Percentiles rank a stretch among this genome's conserved stretches.
phyloP scores from a whole-genome alignment of 1,139 yeast species.

The Pichia terricola region DNA sequence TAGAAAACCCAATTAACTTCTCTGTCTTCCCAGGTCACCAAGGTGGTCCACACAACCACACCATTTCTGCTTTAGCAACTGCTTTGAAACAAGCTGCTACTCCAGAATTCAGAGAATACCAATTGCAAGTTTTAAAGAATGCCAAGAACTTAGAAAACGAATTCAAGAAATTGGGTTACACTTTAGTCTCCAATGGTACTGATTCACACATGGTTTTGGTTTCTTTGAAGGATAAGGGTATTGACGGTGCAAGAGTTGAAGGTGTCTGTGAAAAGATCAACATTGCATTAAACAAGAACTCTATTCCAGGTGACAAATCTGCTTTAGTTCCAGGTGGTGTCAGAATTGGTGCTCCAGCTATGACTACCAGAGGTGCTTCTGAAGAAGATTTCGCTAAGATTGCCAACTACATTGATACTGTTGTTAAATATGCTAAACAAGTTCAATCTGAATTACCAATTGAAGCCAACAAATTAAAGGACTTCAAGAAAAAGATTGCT shows the following conservation, averaged over 20 bases:
- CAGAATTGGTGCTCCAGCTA: slow-evolving; percentile 97
- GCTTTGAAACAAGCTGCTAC: slow-evolving; percentile 92
- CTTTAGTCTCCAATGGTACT: slow-evolving; percentile 86
- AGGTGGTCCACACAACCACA: slow-evolving; percentile 99
- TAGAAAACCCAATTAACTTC: slow-evolving; percentile 92
- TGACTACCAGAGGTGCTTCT: slow-evolving; percentile 94
- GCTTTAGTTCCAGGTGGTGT: slow-evolving; percentile 98
- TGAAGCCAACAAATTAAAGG: slow-evolving; percentile 88
- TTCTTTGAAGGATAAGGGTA: slow-evolving; percentile 77
- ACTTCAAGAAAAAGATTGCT: slow-evolving; percentile 75
- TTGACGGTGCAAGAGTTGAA: slow-evolving; percentile 98
- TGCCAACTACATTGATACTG: slow-evolving; percentile 74
- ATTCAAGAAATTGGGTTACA: slow-evolving; percentile 63
- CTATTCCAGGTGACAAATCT: slow-evolving; percentile 96
- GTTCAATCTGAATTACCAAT: slow-evolving; percentile 69
- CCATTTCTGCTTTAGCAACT: slow-evolving; percentile 93
- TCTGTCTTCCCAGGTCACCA: slow-evolving; percentile 99
- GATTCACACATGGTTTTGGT: slow-evolving; percentile 95
- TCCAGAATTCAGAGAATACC: slow-evolving; percentile 88
- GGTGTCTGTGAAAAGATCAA: slow-evolving; percentile 89
- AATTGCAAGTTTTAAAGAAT: slow-evolving; percentile 77
- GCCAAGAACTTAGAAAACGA: slow-evolving; percentile 77
- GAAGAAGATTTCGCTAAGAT: slow-evolving; percentile 79
- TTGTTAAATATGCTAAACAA: slow-evolving; percentile 69
- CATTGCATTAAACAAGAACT: slow-evolving; percentile 93